Base-by-base conservation (phyloP, 257 asterid genomes). In the Forsythia viridissima region DNA sequence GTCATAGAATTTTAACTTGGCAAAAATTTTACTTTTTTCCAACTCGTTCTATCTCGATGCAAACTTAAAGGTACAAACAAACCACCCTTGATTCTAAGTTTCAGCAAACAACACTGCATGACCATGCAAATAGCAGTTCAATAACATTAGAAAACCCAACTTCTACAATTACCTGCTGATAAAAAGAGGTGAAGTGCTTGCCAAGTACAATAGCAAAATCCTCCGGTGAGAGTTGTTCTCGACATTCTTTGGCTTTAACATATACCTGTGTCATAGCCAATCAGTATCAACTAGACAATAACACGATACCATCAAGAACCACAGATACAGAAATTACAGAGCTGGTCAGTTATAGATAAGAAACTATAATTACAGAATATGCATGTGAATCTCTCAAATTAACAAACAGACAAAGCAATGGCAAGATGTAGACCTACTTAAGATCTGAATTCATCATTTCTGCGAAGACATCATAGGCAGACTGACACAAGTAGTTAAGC, bases 241-340 rank as follows among this genome's bases (percentile, higher is more conserved):
- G 72, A 73, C 96, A 90, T 84, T 96, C 97, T 83, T 96, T 93
- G 63, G 99, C 99, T 84, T 93, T 96, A 76, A 88, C 97, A 84
- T 96, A 96, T 10, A 96, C 97, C 99, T 96, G 86, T 84, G 74
- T 69, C 79, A 77, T 40, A 69, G 21, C 80, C 77, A 82, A 67
- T 75, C 42, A 74, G 52, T 12, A 57, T 16, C 75, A 75, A 48
- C 57, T 30, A 71, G n/a, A 77, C 61, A 63, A 39, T 20, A 34
- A 36, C 18, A 10, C 11, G 34, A 75, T 51, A 72, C 69, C 34
- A 76, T 52, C 10, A 59, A 7, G 20, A 30, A 21, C 43, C 30
- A 52, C 18, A 73, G 41, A 15, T 48, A 18, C 18, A 30, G 7
- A 46, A 48, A 51, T 48, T 43, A 51, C 39, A 52, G 48, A 66